These are phyloP conservation scores for Fusarium vanettenii DNA, from an alignment of 2,329 filamentous ascomycete species.

Conservation along the genomic window DNA sequence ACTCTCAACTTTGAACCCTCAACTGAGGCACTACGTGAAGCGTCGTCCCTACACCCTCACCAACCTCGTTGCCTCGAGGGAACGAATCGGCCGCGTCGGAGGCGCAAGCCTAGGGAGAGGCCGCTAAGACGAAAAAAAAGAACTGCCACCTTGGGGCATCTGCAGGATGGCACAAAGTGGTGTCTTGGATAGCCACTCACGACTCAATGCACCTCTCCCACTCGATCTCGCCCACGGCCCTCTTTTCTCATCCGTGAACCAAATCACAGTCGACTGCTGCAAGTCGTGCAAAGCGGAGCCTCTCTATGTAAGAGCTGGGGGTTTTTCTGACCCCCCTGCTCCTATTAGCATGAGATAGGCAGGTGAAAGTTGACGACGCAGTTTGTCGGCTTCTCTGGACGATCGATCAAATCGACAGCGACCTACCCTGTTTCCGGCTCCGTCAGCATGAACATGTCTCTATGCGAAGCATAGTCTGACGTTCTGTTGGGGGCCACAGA, in stretches of 20 bases:
- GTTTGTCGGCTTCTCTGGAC: conserved; percentile 5
- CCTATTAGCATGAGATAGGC: conserved; percentile 33
- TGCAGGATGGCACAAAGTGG: conserved; percentile 33
- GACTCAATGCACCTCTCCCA: conserved; percentile 32
- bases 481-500: neutral
- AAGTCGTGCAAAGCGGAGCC: conserved; percentile 34
- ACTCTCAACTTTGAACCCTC: conserved; percentile 7
- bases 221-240: conserved; percentile 22
- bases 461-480: neutral
- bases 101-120: conserved; percentile 25
- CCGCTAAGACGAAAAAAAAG: conserved; percentile 31
- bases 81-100: conserved; percentile 33
- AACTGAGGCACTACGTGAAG: conserved; percentile 22
- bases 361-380: conserved; percentile 14
- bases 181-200: conserved; percentile 36
- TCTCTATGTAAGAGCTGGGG: conserved; percentile 7
- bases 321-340: neutral
- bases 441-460: neutral
- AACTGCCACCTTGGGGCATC: conserved; percentile 32
- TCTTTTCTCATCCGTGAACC: conserved; percentile 34
- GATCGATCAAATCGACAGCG: neutral
- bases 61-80: conserved; percentile 17
- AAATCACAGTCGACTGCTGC: conserved; percentile 37
- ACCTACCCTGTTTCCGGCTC: neutral
- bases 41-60: conserved; percentile 17